Conservation (phyloP, 2,329 filamentous ascomycete species). For the Aspergillus vadensis region DNA sequence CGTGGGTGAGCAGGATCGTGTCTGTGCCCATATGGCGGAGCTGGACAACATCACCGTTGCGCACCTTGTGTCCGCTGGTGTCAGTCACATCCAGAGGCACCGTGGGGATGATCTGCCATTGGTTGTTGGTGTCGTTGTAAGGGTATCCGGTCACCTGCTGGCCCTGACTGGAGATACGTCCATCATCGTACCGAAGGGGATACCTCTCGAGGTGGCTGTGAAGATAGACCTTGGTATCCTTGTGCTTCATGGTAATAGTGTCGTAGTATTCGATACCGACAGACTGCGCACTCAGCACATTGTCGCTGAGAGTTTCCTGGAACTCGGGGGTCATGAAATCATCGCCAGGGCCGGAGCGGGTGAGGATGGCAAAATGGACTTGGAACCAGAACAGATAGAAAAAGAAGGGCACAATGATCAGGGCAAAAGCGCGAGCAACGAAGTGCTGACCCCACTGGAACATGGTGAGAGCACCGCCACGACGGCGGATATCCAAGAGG, state of each 20-base stretch:
- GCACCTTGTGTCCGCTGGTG: slow-evolving; percentile 65
- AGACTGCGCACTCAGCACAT: slow-evolving; percentile 84
- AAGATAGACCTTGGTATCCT: slow-evolving; percentile 94
- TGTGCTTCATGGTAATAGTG: slow-evolving; percentile 83
- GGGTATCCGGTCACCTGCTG: slow-evolving; percentile 98
- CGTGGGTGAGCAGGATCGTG: slow-evolving; percentile 84
- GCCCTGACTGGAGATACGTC: slow-evolving; percentile 93
- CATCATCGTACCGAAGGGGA: slow-evolving; percentile 94
- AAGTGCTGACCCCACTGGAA: slow-evolving; percentile 87
- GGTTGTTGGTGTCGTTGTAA: slow-evolving; percentile 97
- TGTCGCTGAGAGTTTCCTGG: slow-evolving; percentile 95
- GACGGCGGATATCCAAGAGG: slow-evolving; percentile 83
- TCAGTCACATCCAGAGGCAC: slow-evolving; percentile 56
- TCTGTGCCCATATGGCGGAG: slow-evolving; percentile 86
- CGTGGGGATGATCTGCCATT: slow-evolving; percentile 87
- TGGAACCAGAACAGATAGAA: slow-evolving; percentile 99
- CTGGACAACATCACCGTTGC: slow-evolving; percentile 81
- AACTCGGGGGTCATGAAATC: slow-evolving; percentile 99
- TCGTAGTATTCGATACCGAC: slow-evolving; percentile 89
- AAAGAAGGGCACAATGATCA: slow-evolving; percentile 90
- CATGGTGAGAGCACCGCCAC: slow-evolving; percentile 76
- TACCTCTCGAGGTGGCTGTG: slow-evolving; percentile 91
- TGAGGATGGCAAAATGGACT: slow-evolving; percentile 92
- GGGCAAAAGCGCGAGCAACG: slow-evolving; percentile 76
- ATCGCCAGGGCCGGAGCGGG: slow-evolving; percentile 86